Evolutionary conservation across 2,329 filamentous ascomycete genomes (phyloP), one percentile per base, ranked within the genome.

Genomic region (Aspergillus quadricinctus): DNA sequence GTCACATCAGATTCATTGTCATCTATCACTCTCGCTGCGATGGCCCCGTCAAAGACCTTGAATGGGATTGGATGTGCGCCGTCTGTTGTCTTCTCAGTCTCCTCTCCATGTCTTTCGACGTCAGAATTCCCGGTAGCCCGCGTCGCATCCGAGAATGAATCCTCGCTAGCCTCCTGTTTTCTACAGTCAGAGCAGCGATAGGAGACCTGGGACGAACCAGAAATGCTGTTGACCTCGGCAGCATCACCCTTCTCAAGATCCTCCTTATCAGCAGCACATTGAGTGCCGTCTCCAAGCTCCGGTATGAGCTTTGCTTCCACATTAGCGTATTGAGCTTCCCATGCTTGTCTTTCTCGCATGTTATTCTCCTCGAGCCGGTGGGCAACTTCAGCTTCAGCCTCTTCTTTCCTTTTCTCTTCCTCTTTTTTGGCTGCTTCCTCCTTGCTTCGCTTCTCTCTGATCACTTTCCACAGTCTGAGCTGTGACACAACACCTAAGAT

Each of bases 401-500:
- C 64, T 76, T 82, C 73, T 77, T 63, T 80, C 78, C 50, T 83
- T 58, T 86, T 81, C 65, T 80, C 73, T 58, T 86, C 73, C 60
- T 81, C 77, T n/a, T 77, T 66, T 25, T 77, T 72, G n/a, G 75
- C 68, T 23, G 72, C 73, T 40, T 78, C 77, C 58, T 74, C 77
- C 61, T 76, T 77, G 41, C 73, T 73, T 35, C 80, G 72, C 54
- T 78, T 77, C 56, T 80, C 77, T 58, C 80, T 84, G 57, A 96
- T 84, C 7, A 96, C 79, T 60, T 86, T 90, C 92, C 92, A 97
- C 14, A 97, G 77, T 65, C 88, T 90, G 64, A 94, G 78, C 71
- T 97, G 93, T 0, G 90, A 95, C 46, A 96, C 81, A 25, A 96
- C 78, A 2, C 92, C 92, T 19, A 89, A 78, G 9, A 91, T 71